Evolutionary conservation across 2,329 filamentous ascomycete species (phyloP).

Genomic region (Microdochium nivale): DNA sequence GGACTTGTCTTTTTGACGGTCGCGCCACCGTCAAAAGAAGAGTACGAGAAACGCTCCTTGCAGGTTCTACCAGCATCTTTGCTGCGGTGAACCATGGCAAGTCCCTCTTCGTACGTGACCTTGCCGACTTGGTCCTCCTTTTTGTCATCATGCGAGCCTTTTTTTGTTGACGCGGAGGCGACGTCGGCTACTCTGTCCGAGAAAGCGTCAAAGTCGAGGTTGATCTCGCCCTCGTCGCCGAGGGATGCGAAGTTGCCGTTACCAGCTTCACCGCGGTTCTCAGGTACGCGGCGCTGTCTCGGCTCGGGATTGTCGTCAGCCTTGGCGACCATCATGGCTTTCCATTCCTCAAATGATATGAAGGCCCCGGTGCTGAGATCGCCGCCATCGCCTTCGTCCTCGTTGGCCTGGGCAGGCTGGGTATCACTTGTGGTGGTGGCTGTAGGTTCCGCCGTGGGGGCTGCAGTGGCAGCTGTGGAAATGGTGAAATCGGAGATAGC

Average conservation of each 20-base stretch:
- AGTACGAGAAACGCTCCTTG: conserved; percentile 96
- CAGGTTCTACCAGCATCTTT: conserved; percentile 96
- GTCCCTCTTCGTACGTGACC: conserved; percentile 36
- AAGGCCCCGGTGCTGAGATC: conserved; percentile 61
- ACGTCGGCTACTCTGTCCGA: conserved; percentile 36
- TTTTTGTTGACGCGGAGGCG: conserved; percentile 11
- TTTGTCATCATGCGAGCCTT: conserved; percentile 12
- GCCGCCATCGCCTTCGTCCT: conserved; percentile 57
- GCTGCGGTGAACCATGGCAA: conserved; percentile 54
- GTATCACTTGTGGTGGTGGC: conserved; percentile 7
- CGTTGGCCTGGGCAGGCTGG: conserved; percentile 22
- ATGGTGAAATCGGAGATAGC: conserved; percentile 8
- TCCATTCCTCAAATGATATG: conserved; percentile 98
- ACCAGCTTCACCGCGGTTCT: conserved; percentile 38
- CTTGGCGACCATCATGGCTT: conserved; percentile 81
- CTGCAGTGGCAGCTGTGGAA: conserved; percentile 9
- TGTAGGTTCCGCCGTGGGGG: conserved; percentile 8
- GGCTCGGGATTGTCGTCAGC: conserved; percentile 60
- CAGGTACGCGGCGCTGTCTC: conserved; percentile 51
- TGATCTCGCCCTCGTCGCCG: conserved; percentile 83
- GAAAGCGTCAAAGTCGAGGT: conserved; percentile 43
- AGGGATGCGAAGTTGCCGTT: conserved; percentile 66
- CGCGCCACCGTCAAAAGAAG: conserved; percentile 93
- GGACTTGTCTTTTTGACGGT: conserved; percentile 85
- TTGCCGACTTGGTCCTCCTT: conserved; percentile 28